Evolutionary conservation across 805 yeast species (phyloP).

Genomic region (Wilhelminamyces savonicus): DNA sequence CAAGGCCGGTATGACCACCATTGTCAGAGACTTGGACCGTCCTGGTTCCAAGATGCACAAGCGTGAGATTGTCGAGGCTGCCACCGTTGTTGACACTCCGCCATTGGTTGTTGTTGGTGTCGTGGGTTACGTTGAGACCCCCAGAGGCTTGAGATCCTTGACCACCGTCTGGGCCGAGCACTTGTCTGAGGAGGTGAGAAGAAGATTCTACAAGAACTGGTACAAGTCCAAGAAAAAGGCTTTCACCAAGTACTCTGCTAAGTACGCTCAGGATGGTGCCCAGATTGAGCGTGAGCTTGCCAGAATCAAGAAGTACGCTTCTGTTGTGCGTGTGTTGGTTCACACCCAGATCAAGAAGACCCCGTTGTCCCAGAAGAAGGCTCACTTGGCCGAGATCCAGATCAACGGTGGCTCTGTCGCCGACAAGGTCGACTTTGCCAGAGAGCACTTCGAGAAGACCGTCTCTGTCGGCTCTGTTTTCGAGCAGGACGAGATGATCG

Average conservation of each 20-base stretch:
- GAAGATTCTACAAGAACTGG: constrained; percentile 99
- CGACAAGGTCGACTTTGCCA: constrained; percentile 98
- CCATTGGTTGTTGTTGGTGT: constrained; percentile 99
- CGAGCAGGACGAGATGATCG: constrained; percentile 98
- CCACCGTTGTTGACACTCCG: constrained; percentile 98
- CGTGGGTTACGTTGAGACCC: constrained; percentile 99
- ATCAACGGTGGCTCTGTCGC: constrained; percentile 98
- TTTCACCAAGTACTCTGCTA: constrained; percentile 99
- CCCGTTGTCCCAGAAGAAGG: constrained; percentile 98
- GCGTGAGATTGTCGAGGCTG: constrained; percentile 99
- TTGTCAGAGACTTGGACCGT: constrained; percentile 99
- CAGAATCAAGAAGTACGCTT: constrained; percentile 96
- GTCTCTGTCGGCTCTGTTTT: constrained; percentile 92
- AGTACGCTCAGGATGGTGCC: constrained; percentile 89
- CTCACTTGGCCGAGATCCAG: constrained; percentile 99
- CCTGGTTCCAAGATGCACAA: constrained; percentile 99
- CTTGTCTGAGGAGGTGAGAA: constrained; percentile 97
- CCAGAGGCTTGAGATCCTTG: constrained; percentile 99
- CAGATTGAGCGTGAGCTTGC: constrained; percentile 94
- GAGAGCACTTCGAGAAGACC: constrained; percentile 98
- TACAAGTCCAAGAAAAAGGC: constrained; percentile 99
- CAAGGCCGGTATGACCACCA: constrained; percentile 99
- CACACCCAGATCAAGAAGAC: constrained; percentile 99
- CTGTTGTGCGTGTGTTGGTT: constrained; percentile 97
- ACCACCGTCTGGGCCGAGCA: constrained; percentile 99